phyloP scores from a whole-genome alignment of 2,329 filamentous ascomycete genomes.

The Calonectria leucothoes region DNA sequence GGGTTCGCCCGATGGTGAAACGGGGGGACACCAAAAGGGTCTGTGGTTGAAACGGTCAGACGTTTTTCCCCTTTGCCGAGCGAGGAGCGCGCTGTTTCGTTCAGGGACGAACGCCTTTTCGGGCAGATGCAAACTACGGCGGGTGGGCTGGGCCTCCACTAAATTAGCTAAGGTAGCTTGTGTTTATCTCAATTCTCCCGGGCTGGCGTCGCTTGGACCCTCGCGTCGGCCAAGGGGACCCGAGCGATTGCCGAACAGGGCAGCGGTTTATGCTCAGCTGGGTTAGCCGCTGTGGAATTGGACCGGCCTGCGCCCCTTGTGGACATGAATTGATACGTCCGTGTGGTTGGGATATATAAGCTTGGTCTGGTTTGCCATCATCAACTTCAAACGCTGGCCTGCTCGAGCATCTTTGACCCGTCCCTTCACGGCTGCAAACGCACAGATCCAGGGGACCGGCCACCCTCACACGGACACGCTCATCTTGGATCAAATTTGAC shows the following conservation, averaged over 20 bases:
- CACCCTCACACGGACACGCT: not conserved
- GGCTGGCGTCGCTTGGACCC: constrained; percentile 9
- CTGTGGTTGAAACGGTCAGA: constrained; percentile 15
- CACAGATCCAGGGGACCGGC: not conserved
- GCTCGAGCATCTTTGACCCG: not conserved
- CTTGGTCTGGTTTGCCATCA: not conserved
- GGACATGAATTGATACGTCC: not conserved
- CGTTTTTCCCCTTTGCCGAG: constrained; percentile 2
- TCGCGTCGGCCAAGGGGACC: not conserved
- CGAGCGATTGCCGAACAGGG: constrained; percentile 10
- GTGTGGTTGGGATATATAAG: constrained; percentile 17
- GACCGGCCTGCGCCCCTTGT: not conserved
- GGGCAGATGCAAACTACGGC: too few relatives aligned
- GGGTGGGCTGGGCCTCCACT: too few relatives aligned
- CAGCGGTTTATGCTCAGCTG: not conserved
- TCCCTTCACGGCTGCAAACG: not conserved
- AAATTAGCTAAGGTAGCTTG: too few relatives aligned
- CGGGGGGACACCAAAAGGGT: not conserved
- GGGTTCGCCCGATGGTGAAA: constrained; percentile 5
- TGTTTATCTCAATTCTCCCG: not conserved
- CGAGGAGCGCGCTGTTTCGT: not conserved
- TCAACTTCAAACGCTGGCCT: constrained; percentile 8
- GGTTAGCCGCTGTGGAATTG: not conserved
- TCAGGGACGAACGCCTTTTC: not conserved
- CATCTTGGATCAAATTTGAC: not conserved